These are phyloP conservation scores for Cutaneotrichosporon sp. DNA, from an alignment of 1,284 basidiomycete species.

Conservation along the genomic window DNA sequence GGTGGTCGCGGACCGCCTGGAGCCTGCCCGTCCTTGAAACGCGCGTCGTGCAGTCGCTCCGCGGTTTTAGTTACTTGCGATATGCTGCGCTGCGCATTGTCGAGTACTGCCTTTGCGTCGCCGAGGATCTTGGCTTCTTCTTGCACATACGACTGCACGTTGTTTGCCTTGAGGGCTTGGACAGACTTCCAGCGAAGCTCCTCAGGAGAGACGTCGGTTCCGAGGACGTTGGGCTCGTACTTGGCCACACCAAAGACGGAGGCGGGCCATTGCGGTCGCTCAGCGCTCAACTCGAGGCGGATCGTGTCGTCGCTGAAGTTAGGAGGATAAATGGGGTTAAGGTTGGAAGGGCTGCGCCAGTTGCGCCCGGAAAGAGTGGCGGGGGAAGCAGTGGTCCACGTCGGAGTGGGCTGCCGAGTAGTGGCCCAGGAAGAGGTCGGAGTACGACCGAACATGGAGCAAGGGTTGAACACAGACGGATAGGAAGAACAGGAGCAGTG, in stretches of 20 bases:
- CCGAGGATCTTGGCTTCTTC: slow-evolving; percentile 37
- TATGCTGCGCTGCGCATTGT: slow-evolving; percentile 34
- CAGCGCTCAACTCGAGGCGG: slow-evolving; percentile 37
- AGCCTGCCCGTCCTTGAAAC: slow-evolving; percentile 28
- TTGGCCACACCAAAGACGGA: slow-evolving; percentile 74
- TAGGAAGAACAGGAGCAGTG: not conserved
- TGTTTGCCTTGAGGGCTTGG: slow-evolving; percentile 52
- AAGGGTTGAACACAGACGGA: not conserved
- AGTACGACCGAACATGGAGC: not conserved
- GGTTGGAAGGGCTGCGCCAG: not conserved
- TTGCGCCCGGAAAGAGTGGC: too few relatives aligned
- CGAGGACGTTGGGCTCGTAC: slow-evolving; percentile 65
- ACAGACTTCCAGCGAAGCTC: slow-evolving; percentile 73
- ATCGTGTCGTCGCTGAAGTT: slow-evolving; percentile 39
- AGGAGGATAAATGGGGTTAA: not conserved
- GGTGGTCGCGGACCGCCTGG: slow-evolving; percentile 32
- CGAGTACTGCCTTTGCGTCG: slow-evolving; percentile 32
- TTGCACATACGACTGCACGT: slow-evolving; percentile 28
- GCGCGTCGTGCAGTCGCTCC: slow-evolving; percentile 43
- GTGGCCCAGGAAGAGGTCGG: too few relatives aligned
- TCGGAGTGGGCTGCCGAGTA: too few relatives aligned
- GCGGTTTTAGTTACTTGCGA: slow-evolving; percentile 29
- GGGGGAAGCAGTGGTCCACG: too few relatives aligned
- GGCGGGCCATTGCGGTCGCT: slow-evolving; percentile 71
- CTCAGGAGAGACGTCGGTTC: slow-evolving; percentile 73